These are phyloP conservation scores for Cladosporium sp. DNA, from an alignment of 2,329 filamentous ascomycete species.

Conservation along the genomic window DNA sequence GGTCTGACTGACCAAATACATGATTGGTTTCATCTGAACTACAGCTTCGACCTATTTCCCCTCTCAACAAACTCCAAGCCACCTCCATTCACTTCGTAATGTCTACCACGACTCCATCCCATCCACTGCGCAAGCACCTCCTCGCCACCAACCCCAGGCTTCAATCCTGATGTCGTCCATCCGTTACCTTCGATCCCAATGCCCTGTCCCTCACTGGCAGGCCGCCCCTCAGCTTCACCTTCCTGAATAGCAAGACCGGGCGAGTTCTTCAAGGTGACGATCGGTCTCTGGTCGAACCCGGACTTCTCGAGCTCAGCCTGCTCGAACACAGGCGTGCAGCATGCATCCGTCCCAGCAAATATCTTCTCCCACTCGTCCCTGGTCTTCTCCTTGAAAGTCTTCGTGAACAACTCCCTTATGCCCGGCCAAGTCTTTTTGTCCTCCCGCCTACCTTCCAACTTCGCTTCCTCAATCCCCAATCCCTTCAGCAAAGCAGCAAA, in stretches of 20 bases:
- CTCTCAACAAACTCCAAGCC: constrained; percentile 47
- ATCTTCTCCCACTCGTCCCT: constrained; percentile 75
- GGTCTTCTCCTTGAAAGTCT: constrained; percentile 63
- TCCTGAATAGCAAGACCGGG: constrained; percentile 57
- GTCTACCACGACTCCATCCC: constrained; percentile 66
- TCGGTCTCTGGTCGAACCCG: constrained; percentile 64
- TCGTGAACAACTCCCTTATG: constrained; percentile 57
- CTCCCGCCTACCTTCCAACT: constrained; percentile 46
- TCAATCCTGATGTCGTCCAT: constrained; percentile 58
- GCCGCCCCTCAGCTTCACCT: constrained; percentile 36
- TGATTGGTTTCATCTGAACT: no score
- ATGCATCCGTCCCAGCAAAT: constrained; percentile 89
- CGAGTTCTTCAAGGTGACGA: constrained; percentile 63
- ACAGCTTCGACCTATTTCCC: background rate
- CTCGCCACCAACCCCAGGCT: constrained; percentile 68
- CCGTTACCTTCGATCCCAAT: constrained; percentile 60
- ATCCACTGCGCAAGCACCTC: constrained; percentile 65
- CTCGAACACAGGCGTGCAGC: constrained; percentile 80
- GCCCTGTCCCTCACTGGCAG: constrained; percentile 56
- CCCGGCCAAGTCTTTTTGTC: constrained; percentile 64
- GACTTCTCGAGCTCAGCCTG: constrained; percentile 64
- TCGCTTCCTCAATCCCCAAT: constrained; percentile 50
- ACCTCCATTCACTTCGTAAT: constrained; percentile 64
- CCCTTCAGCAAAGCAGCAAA: constrained; percentile 64
- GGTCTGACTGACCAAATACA: no score